Conservation (phyloP, 441 rosid species). For the Brassica hybrid region DNA sequence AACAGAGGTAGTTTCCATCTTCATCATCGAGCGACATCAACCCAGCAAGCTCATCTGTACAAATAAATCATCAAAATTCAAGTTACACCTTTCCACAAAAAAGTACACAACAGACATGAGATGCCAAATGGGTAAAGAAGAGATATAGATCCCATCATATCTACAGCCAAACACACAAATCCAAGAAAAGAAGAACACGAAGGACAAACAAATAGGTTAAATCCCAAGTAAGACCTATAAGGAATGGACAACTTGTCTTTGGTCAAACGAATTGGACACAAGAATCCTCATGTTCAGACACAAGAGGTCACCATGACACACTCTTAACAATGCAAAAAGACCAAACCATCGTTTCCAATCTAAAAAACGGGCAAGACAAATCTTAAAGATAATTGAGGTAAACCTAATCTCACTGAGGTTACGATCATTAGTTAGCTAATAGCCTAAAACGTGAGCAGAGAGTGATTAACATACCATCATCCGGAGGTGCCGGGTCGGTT, state of each 20-base stretch:
- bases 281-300: conserved; percentile 5
- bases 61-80: conserved; percentile 4
- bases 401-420: too few species aligned
- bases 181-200: neutral
- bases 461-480: conserved; percentile 59
- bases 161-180: neutral
- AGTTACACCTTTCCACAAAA: neutral
- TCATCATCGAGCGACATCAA: conserved; percentile 38
- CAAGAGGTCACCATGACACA: neutral
- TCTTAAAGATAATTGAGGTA: too few species aligned
- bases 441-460: neutral
- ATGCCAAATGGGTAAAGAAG: neutral
- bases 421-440: too few species aligned
- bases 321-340: neutral
- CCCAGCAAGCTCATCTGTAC: conserved; percentile 38
- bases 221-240: neutral
- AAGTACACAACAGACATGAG: neutral
- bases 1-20: conserved; percentile 27
- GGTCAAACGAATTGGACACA: conserved; percentile 11
- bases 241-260: neutral
- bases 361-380: too few species aligned
- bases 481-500: conserved; percentile 68
- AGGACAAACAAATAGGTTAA: conserved; percentile 5
- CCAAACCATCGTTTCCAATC: neutral
- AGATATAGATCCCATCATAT: neutral